A percentile compares a stretch with the other conserved stretches of the same genome.
Evolutionary conservation across 108 stramenopile species (phyloP).

Genomic region (Nannochloropsis salina): DNA sequence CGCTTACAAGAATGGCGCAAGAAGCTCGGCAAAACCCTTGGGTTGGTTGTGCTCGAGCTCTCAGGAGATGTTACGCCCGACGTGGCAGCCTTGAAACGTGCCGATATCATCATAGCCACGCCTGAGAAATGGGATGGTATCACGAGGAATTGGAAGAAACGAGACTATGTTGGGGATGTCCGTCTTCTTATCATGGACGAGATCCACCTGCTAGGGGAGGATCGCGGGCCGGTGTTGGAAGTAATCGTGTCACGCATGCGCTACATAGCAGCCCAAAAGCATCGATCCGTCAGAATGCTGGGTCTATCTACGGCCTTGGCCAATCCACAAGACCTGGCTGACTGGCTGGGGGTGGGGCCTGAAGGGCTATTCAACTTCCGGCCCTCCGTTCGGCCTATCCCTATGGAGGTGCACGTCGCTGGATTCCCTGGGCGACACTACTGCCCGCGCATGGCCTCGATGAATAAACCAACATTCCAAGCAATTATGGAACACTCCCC

Average conservation of each 20-base stretch:
- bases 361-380: slow-evolving; percentile 88
- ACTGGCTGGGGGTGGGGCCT: slow-evolving; percentile 86
- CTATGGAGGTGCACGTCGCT: slow-evolving; percentile 78
- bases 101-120: slow-evolving; percentile 92
- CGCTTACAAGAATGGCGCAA: slow-evolving; percentile 87
- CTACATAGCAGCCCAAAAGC: slow-evolving; percentile 65
- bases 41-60: slow-evolving; percentile 74
- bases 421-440: slow-evolving; percentile 94
- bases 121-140: slow-evolving; percentile 99
- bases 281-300: slow-evolving; percentile 63
- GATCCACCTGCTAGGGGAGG: slow-evolving; percentile 97
- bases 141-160: slow-evolving; percentile 82
- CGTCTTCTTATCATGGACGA: slow-evolving; percentile 93
- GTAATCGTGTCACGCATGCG: slow-evolving; percentile 90
- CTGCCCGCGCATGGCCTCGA: slow-evolving; percentile 94
- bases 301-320: slow-evolving; percentile 93
- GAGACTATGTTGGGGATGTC: slow-evolving; percentile 58
- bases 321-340: slow-evolving; percentile 87
- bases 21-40: slow-evolving; percentile 67
- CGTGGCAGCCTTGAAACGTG: slow-evolving; percentile 63
- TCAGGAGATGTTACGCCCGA: slow-evolving; percentile 95
- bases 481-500: slow-evolving; percentile 87
- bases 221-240: slow-evolving; percentile 94
- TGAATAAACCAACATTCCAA: slow-evolving; percentile 98
- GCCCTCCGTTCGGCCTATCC: slow-evolving; percentile 88